These are phyloP conservation scores for Solanum pinnatisectum DNA, from an alignment of 257 asterid species.

Conservation along the genomic window DNA sequence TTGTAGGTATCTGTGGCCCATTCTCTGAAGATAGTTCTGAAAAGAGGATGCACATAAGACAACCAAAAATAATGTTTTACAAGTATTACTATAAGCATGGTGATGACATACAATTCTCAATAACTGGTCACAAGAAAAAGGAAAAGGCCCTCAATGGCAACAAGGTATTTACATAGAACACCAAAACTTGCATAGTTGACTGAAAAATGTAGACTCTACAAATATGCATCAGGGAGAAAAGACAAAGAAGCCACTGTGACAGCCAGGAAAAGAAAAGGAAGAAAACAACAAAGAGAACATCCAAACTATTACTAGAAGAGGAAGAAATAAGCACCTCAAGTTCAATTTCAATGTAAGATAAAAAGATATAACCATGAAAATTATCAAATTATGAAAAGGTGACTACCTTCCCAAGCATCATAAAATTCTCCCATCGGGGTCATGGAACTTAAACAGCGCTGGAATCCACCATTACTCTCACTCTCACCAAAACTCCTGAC, in stretches of 20 bases:
- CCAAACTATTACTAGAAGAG: background rate
- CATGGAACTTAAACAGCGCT: constrained; percentile 28
- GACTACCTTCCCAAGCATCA: constrained; percentile 98
- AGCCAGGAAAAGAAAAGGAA: background rate
- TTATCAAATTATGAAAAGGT: constrained; percentile 2
- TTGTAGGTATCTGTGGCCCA: constrained; percentile 34
- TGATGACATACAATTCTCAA: background rate
- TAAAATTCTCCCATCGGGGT: constrained; percentile 67
- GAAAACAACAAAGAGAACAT: background rate
- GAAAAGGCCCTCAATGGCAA: background rate
- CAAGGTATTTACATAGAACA: background rate
- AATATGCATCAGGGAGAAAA: background rate
- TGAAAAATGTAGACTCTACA: background rate
- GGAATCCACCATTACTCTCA: constrained; percentile 40
- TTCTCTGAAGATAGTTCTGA: constrained; percentile 75
- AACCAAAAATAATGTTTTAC: background rate
- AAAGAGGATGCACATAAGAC: constrained; percentile 18
- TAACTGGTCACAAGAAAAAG: background rate
- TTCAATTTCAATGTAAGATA: background rate
- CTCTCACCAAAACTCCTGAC: constrained; percentile 47
- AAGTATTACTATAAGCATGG: background rate
- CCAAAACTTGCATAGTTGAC: background rate
- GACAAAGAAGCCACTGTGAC: background rate
- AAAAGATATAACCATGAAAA: background rate
- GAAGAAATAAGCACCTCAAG: background rate